Evolutionary conservation across 257 asterid genomes (phyloP).

Genomic region (Jacaranda copaia): DNA sequence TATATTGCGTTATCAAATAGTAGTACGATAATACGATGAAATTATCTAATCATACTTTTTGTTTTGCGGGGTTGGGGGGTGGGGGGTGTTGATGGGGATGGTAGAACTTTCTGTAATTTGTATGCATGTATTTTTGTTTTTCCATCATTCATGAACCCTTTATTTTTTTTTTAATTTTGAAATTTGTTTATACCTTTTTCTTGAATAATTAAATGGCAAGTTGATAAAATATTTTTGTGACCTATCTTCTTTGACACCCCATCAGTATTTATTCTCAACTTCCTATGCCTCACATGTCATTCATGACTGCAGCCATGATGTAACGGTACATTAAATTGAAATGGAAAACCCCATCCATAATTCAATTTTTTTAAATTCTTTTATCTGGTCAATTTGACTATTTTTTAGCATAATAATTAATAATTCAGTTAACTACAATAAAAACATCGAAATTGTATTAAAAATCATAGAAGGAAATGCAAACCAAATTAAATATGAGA

Average conservation of each 20-base stretch:
- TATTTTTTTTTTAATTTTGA: neutral
- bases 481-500: neutral
- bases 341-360: conserved; percentile 4
- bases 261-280: conserved; percentile 22
- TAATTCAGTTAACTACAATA: neutral
- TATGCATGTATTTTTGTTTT: no score
- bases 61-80: no score
- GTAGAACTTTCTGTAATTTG: no score
- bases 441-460: neutral
- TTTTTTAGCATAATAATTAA: neutral
- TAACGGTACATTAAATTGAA: conserved; percentile 28
- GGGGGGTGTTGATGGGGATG: no score
- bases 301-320: conserved; percentile 43
- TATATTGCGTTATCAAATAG: no score
- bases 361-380: neutral
- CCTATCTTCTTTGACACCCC: conserved; percentile 23
- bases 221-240: neutral
- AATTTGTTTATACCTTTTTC: neutral
- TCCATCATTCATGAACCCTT: neutral
- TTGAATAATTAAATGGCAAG: neutral
- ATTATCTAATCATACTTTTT: no score
- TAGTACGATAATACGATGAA: no score
- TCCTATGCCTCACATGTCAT: conserved; percentile 32
- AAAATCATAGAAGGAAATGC: neutral
- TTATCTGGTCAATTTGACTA: conserved; percentile 22